phyloP scores from a whole-genome alignment of 129 eudicot species.

The Pittosporum tobira region DNA sequence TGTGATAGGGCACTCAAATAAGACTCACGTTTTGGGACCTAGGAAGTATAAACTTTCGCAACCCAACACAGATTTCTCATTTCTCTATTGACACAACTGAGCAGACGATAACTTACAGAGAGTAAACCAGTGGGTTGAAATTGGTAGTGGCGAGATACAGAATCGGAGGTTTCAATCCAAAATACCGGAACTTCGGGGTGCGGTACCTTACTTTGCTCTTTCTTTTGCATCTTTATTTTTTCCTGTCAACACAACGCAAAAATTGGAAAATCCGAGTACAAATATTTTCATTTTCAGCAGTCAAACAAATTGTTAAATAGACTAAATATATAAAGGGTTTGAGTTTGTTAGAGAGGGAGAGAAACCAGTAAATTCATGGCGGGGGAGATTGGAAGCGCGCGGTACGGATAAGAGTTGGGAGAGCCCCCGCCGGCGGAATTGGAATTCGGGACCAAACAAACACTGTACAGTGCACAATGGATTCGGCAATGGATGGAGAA shows the following conservation, averaged over 20 bases:
- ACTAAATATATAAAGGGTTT: no score
- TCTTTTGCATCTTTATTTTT: constrained; percentile 33
- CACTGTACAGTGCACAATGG: no score
- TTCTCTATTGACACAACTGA: neutral
- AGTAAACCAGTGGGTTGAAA: constrained; percentile 51
- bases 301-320: no score
- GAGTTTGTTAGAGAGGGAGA: constrained; percentile 6
- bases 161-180: constrained; percentile 78
- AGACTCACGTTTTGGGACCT: no score
- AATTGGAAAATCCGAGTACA: no score
- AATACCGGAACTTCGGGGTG: constrained; percentile 31
- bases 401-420: constrained; percentile 3
- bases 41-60: no score
- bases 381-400: constrained; percentile 4
- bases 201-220: constrained; percentile 17
- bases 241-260: constrained; percentile 16
- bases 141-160: constrained; percentile 48
- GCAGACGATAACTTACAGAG: constrained; percentile 32
- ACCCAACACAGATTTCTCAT: no score
- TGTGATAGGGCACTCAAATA: neutral
- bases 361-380: constrained; percentile 22
- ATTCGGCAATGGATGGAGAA: no score
- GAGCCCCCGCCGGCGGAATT: constrained; percentile 14
- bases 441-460: neutral
- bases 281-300: no score